Base-by-base conservation (phyloP, 2,329 filamentous ascomycete species). In the Pyrenophora seminiperda region DNA sequence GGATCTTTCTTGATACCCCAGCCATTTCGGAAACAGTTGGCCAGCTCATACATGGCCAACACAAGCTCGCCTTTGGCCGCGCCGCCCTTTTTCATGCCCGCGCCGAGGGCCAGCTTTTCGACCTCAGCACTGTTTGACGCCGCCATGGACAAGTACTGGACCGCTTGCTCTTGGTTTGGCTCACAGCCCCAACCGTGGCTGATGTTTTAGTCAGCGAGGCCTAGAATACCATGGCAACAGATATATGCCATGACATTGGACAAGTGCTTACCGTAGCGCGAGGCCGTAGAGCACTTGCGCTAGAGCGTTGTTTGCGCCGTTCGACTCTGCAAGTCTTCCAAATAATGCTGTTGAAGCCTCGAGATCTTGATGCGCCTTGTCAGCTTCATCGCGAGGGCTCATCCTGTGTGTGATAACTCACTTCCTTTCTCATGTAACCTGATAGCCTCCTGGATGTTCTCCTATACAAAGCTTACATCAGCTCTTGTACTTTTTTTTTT, bases 251-350 rank as follows among this genome's bases (percentile, higher is more conserved):
- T 15, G 32, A 30, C 15, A 20, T 27, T 31, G 32, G 40, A 44
- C 34, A 41, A 38, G 30, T 49, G 41, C 83, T 75, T 74, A 92
- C 88, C 91, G 83, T 59, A 97, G 76, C 43, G 93, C 92, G 50
- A 99, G 87, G 3, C 94, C 94, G 71, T 96, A 99, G 44, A 99
- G 82, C 29, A 99, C 94, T 76, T 99, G 93, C 66, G 91, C 94
- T 58, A 99, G 81, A 32, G 94, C 90, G 75, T 97, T 96, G 71
- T 97, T 96, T 41, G 87, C 84, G 18, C 90, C 91, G 45, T 85
- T 80, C 0, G 90, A 90, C 70, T 96, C 87, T 44, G 94, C 94
- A 61, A 99, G 79, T 53, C 81, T 79, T 20, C 85, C 89, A 75
- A 99, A 99, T 75, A 97, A 84, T 43, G 79, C 78, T n/a, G 94